These are phyloP conservation scores for Populus davidiana DNA, from an alignment of 345 rosid genomes.

Conservation along the genomic window DNA sequence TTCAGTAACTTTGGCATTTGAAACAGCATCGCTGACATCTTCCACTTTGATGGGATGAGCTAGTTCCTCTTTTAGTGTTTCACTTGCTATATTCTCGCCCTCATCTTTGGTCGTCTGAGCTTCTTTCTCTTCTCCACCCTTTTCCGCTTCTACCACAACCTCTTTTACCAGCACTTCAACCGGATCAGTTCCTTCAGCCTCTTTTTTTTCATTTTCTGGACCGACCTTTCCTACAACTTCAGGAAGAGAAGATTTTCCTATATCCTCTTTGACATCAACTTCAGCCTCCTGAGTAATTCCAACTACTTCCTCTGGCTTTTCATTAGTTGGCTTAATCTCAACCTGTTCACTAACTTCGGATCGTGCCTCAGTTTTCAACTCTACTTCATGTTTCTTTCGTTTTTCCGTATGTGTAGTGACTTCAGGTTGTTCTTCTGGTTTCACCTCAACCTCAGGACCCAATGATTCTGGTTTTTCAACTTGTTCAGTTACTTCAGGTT, in stretches of 20 bases:
- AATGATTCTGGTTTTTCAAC: background rate
- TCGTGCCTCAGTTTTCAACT: constrained; percentile 7
- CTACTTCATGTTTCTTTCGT: background rate
- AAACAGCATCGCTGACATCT: background rate
- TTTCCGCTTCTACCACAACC: constrained; percentile 3
- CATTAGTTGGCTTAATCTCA: constrained; percentile 6
- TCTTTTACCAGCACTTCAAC: constrained; percentile 5
- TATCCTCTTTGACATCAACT: background rate
- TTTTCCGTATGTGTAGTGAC: constrained; percentile 10
- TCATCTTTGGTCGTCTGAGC: background rate
- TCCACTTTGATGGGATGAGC: background rate
- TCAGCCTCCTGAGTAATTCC: background rate
- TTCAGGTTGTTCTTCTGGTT: constrained; percentile 5
- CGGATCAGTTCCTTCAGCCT: background rate
- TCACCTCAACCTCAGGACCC: background rate
- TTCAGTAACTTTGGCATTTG: constrained; percentile 4
- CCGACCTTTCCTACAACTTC: background rate
- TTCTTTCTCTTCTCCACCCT: background rate
- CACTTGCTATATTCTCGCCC: background rate
- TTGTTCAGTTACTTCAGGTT: background rate
- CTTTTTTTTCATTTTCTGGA: background rate
- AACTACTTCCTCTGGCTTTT: background rate
- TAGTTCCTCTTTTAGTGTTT: background rate
- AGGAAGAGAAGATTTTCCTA: background rate
- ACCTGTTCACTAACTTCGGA: background rate